A percentile compares a stretch with the other conserved stretches of the same genome.
Conservation (phyloP, 345 rosid genomes). For the Iberis pinnata region DNA sequence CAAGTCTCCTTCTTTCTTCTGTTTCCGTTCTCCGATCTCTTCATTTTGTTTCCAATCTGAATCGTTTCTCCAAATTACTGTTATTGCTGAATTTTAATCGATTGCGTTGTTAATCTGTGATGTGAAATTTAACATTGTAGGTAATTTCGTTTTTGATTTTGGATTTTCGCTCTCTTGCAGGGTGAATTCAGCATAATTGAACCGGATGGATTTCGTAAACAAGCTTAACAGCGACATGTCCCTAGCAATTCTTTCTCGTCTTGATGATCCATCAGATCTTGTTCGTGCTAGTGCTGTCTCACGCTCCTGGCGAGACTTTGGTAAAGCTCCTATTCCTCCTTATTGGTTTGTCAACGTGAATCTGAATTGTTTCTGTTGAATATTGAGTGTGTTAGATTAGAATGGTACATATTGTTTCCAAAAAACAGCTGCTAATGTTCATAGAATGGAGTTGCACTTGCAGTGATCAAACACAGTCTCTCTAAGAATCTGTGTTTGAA, state of each 20-base stretch:
- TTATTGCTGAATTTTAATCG: too few species aligned
- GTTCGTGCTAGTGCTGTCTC: slow-evolving; percentile 63
- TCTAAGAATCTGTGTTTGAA: slow-evolving; percentile 55
- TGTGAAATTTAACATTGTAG: too few species aligned
- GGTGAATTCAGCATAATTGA: neutral
- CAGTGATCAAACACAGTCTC: slow-evolving; percentile 36
- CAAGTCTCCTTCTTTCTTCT: too few species aligned
- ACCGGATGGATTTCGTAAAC: slow-evolving; percentile 45
- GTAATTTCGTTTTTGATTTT: too few species aligned
- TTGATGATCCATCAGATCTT: slow-evolving; percentile 65
- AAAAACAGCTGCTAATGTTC: too few species aligned
- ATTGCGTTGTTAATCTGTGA: too few species aligned
- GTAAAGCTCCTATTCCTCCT: slow-evolving; percentile 35
- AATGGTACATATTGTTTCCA: neutral
- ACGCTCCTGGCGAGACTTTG: slow-evolving; percentile 54
- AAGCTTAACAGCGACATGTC: slow-evolving; percentile 43
- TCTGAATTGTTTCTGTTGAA: too few species aligned
- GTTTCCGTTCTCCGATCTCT: too few species aligned
- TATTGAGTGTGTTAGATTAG: slow-evolving; percentile 4
- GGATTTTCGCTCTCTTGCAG: too few species aligned
- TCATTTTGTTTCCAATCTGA: too few species aligned
- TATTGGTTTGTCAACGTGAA: neutral
- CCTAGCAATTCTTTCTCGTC: slow-evolving; percentile 38
- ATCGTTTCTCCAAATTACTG: too few species aligned
- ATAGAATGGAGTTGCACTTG: neutral